Conservation (phyloP, 2,329 filamentous ascomycete genomes). For the Lasiodiplodia sp. region DNA sequence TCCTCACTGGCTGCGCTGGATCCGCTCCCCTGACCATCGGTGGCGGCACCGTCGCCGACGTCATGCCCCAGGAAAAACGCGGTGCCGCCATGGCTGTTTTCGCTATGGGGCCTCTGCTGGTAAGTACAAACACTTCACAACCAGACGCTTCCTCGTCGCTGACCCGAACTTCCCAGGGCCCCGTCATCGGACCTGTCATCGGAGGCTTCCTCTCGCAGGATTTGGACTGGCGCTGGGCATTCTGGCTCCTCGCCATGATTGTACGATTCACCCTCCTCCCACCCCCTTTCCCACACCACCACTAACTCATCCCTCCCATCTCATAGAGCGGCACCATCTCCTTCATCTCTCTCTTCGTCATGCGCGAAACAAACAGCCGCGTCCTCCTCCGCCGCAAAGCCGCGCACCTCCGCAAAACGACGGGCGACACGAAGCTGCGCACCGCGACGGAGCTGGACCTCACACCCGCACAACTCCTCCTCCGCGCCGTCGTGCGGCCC, state of each 20-base stretch:
- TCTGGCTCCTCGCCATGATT: slow-evolving; percentile 37
- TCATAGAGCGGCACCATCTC: slow-evolving; percentile 42
- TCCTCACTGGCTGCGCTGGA: slow-evolving; percentile 45
- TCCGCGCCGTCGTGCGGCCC: slow-evolving; percentile 58
- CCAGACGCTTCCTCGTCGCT: neutral
- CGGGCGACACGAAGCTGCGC: slow-evolving; percentile 52
- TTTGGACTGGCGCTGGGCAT: slow-evolving; percentile 46
- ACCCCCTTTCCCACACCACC: slow-evolving; percentile 29
- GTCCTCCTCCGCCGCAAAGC: slow-evolving; percentile 56
- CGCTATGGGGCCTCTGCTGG: slow-evolving; percentile 44
- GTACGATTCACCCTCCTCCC: slow-evolving; percentile 12
- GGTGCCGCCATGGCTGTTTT: slow-evolving; percentile 49
- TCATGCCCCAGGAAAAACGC: slow-evolving; percentile 43
- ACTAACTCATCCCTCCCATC: too few species aligned
- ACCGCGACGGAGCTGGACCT: slow-evolving; percentile 42
- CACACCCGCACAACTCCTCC: slow-evolving; percentile 43
- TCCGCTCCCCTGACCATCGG: slow-evolving; percentile 45
- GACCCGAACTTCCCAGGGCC: slow-evolving; percentile 33
- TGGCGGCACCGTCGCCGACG: slow-evolving; percentile 45
- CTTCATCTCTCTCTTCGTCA: slow-evolving; percentile 47
- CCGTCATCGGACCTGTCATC: slow-evolving; percentile 43
- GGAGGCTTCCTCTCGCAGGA: slow-evolving; percentile 45
- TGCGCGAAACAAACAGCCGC: slow-evolving; percentile 58
- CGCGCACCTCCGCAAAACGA: slow-evolving; percentile 55
- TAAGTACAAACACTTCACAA: neutral